Base-by-base conservation (phyloP, 2,329 filamentous ascomycete genomes). In the Verticillium tricorpus region DNA sequence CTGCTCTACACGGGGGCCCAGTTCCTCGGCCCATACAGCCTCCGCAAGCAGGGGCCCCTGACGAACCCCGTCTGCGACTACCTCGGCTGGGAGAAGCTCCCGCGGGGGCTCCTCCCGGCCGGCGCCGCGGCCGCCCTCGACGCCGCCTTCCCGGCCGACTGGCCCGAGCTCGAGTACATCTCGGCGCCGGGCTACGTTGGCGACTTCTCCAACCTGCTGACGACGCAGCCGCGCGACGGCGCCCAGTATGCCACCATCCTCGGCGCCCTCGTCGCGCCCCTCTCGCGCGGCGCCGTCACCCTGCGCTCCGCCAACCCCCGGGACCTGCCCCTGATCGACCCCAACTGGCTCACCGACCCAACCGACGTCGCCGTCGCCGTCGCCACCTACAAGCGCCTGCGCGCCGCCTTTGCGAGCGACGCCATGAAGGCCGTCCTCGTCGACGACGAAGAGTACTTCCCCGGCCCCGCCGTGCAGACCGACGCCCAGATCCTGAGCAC, bases 261-360 rank as follows among this genome's bases (percentile, higher is more conserved):
- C 8, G 64, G 59, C 28, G 65, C 60, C 14, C 60, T 64, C 0
- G 70, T 77, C 1, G 73, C 78, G 0, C 77, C 79, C 3, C 62
- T 73, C 0, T 81, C 78, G 0, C 74, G 77, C 0, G 81, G 81
- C 12, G 80, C 70, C 57, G 69, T 83, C 6, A 77, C 74, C 0
- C 72, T 83, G 19, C 56, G 56, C 1, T 76, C 73, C 0, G 60
- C 67, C 22, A 69, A 74, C 34, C 75, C 70, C 0, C 32, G n/a
- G 57, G 57, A 50, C 57, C 25, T 50, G 35, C 57, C 57, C 2
- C n/a, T 28, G 5, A 59, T 59, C 58, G 72, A 82, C 63, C 77
- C 79, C 1, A 79, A 79, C 64, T 84, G 76, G 73, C 69, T 84
- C 1, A 70, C 70, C 2, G 71, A 76, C 11, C 73, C 74, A 9